These are phyloP conservation scores for Aspergillus fumigatus DNA, from an alignment of 2,329 filamentous ascomycete species.

Conservation along the genomic window DNA sequence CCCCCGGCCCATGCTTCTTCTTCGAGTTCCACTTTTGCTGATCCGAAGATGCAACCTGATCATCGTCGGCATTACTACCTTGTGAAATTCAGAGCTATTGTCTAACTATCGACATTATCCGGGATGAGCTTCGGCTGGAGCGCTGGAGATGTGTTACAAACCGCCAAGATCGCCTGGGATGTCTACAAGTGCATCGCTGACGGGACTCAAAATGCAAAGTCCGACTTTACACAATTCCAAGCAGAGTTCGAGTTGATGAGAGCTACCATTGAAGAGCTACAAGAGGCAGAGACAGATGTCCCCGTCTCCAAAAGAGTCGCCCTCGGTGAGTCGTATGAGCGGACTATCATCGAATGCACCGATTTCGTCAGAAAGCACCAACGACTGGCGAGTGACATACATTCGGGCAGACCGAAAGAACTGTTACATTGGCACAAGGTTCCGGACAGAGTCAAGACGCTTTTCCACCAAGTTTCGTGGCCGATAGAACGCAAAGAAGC, in stretches of 20 bases:
- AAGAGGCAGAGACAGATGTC: neutral
- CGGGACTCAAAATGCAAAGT: slow-evolving; percentile 2
- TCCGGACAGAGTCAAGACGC: neutral
- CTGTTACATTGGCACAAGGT: neutral
- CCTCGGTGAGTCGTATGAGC: slow-evolving; percentile 4
- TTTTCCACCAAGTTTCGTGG: slow-evolving; percentile 9
- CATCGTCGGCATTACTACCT: neutral
- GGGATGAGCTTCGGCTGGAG: neutral
- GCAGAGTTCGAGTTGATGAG: slow-evolving; percentile 2
- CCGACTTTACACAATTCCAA: slow-evolving; percentile 8
- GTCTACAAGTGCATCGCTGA: slow-evolving; percentile 8
- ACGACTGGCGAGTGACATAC: neutral
- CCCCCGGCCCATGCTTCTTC: neutral
- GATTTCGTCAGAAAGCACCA: slow-evolving; percentile 6
- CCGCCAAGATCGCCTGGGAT: slow-evolving; percentile 1
- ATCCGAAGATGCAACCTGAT: neutral
- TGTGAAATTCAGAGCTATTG: neutral
- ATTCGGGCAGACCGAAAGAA: neutral
- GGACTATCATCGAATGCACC: slow-evolving; percentile 3
- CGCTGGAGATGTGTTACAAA: neutral
- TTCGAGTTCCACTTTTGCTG: neutral
- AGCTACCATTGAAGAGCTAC: neutral
- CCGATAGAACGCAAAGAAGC: slow-evolving; percentile 10
- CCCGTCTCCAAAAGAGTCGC: slow-evolving; percentile 1
- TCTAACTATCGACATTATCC: neutral